These are phyloP conservation scores for Sarocladium strictum DNA, from an alignment of 2,329 filamentous ascomycete genomes.

Conservation along the genomic window DNA sequence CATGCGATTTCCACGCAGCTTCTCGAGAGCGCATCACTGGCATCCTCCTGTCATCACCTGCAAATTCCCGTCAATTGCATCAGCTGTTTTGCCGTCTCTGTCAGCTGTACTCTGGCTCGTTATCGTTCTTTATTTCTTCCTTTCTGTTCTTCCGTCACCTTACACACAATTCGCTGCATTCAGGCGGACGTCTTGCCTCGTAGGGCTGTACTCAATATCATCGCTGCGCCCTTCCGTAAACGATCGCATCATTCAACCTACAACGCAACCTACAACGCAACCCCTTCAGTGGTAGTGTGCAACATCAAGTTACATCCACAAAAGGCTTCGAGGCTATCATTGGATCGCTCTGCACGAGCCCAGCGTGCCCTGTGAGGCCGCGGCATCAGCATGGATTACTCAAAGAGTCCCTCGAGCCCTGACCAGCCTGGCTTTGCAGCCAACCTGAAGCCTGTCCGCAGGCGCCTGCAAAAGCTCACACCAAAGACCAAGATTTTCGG, in stretches of 20 bases:
- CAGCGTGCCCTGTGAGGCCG: too few species aligned
- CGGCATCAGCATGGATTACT: neutral
- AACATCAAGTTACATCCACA: too few species aligned
- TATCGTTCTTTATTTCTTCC: neutral
- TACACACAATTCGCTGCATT: neutral
- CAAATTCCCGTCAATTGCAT: neutral
- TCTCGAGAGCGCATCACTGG: neutral
- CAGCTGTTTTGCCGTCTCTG: neutral
- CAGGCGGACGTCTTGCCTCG: too few species aligned
- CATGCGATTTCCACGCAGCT: too few species aligned
- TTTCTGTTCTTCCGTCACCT: neutral
- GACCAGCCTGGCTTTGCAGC: neutral
- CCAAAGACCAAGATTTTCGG: slow-evolving; percentile 5
- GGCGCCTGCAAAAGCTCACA: slow-evolving; percentile 1
- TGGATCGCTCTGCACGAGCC: too few species aligned
- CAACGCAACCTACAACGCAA: too few species aligned
- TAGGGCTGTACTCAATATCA: too few species aligned
- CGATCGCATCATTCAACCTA: too few species aligned
- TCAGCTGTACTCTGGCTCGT: neutral
- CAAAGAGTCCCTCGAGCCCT: neutral
- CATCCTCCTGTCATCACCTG: neutral
- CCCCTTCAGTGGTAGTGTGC: too few species aligned
- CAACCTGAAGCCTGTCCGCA: slow-evolving; percentile 4
- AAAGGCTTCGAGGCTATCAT: too few species aligned
- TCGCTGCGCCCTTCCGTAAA: too few species aligned